Evolutionary conservation across 2,329 filamentous ascomycete genomes (phyloP).

Genomic region (Monilinia aucupariae): DNA sequence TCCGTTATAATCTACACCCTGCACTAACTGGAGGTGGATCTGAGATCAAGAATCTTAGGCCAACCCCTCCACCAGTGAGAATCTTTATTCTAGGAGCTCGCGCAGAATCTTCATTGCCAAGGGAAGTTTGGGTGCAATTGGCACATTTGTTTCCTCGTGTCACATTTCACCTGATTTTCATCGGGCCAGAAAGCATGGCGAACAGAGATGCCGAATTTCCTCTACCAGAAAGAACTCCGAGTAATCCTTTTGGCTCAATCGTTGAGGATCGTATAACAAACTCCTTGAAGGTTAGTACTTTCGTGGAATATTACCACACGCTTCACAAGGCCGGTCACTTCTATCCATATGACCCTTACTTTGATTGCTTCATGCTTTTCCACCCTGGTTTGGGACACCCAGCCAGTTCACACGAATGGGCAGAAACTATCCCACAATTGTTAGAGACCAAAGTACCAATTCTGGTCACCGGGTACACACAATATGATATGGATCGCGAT

Average conservation of each 20-base stretch:
- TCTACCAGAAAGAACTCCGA: constrained; percentile 74
- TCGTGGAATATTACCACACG: constrained; percentile 97
- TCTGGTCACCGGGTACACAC: constrained; percentile 91
- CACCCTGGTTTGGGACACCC: constrained; percentile 95
- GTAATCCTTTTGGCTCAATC: constrained; percentile 89
- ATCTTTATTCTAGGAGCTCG: constrained; percentile 91
- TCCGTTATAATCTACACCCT: constrained; percentile 91
- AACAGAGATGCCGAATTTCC: constrained; percentile 93
- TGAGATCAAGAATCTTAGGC: constrained; percentile 71
- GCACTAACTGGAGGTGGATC: constrained; percentile 69
- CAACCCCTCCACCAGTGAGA: constrained; percentile 80
- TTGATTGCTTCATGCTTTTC: constrained; percentile 95
- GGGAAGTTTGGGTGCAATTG: constrained; percentile 89
- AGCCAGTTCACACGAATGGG: constrained; percentile 89
- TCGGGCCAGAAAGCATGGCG: constrained; percentile 92
- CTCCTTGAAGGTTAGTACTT: constrained; percentile 93
- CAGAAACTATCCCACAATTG: constrained; percentile 79
- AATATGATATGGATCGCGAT: constrained; percentile 90
- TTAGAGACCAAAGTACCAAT: constrained; percentile 95
- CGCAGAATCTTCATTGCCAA: constrained; percentile 92
- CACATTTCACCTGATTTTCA: constrained; percentile 87
- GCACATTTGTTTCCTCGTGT: constrained; percentile 91
- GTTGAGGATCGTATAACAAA: constrained; percentile 85
- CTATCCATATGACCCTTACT: constrained; percentile 93
- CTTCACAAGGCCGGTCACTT: constrained; percentile 88